Percentiles rank a stretch among this genome's conserved stretches.
phyloP scores from a whole-genome alignment of 805 yeast genomes.

The Pachysolen tannophilus region DNA sequence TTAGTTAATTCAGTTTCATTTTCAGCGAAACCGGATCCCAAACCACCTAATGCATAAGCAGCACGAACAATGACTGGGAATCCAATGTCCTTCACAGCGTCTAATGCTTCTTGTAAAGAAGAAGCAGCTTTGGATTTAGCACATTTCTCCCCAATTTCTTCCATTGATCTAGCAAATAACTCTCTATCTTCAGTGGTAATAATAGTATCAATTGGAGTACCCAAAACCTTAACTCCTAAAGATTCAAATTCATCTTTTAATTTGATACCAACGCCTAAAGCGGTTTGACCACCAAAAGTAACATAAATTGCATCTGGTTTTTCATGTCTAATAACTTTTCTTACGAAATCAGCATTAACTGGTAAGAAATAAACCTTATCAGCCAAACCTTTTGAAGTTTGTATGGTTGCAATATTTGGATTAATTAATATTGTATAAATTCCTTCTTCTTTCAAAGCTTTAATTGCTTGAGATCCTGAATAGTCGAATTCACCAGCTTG shows the following conservation, averaged over 20 bases:
- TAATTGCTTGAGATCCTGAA: slow-evolving; percentile 98
- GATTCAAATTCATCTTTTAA: slow-evolving; percentile 91
- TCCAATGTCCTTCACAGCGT: slow-evolving; percentile 79
- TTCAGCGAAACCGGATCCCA: slow-evolving; percentile 95
- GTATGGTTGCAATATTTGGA: slow-evolving; percentile 98
- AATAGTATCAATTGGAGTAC: slow-evolving; percentile 93
- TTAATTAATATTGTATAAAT: slow-evolving; percentile 92
- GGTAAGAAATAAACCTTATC: slow-evolving; percentile 97
- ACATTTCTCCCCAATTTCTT: slow-evolving; percentile 90
- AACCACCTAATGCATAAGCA: slow-evolving; percentile 95
- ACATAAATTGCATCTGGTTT: slow-evolving; percentile 95
- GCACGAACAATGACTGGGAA: slow-evolving; percentile 96
- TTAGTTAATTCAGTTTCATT: slow-evolving; percentile 77
- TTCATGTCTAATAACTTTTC: slow-evolving; percentile 91
- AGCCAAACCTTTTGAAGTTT: slow-evolving; percentile 95
- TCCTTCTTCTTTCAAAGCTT: slow-evolving; percentile 96
- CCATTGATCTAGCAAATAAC: slow-evolving; percentile 89
- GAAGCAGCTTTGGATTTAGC: slow-evolving; percentile 88
- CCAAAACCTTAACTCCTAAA: slow-evolving; percentile 89
- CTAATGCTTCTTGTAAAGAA: slow-evolving; percentile 71
- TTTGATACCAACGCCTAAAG: slow-evolving; percentile 89
- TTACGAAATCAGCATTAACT: slow-evolving; percentile 93
- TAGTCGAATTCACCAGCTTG: slow-evolving; percentile 99
- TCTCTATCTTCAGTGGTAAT: slow-evolving; percentile 98
- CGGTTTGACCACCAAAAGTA: slow-evolving; percentile 99